These are phyloP conservation scores for Hsuehochloa calcarea DNA, from an alignment of 176 grass and related monocot genomes.

Conservation along the genomic window DNA sequence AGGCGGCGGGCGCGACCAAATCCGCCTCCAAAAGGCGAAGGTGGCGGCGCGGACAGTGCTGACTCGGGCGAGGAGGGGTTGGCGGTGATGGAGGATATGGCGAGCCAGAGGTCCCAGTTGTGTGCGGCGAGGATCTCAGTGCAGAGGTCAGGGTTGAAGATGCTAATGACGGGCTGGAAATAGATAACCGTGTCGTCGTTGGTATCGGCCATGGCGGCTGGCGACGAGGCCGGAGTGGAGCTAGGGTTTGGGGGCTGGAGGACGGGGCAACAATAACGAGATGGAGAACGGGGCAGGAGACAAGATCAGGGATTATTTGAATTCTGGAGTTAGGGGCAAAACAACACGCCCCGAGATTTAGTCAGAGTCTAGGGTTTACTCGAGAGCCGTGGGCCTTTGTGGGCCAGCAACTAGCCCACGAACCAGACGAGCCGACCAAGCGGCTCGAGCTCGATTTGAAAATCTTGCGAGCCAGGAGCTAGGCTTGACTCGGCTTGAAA, in stretches of 20 bases:
- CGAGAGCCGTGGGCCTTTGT: too few relatives aligned
- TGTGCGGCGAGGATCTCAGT: slow-evolving; percentile 86
- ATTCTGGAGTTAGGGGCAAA: too few relatives aligned
- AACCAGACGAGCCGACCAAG: too few relatives aligned
- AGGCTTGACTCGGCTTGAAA: too few relatives aligned
- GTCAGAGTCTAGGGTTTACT: too few relatives aligned
- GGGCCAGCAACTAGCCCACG: too few relatives aligned
- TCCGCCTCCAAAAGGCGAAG: slow-evolving; percentile 6
- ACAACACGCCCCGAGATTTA: too few relatives aligned
- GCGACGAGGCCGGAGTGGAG: background rate
- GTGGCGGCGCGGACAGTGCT: slow-evolving; percentile 8
- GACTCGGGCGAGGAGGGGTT: slow-evolving; percentile 31
- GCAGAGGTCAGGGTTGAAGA: slow-evolving; percentile 83
- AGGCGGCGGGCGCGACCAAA: slow-evolving; percentile 7
- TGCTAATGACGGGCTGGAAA: slow-evolving; percentile 89
- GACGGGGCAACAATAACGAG: background rate
- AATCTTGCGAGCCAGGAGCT: too few relatives aligned
- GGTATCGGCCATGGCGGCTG: slow-evolving; percentile 67
- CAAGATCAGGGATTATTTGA: too few relatives aligned
- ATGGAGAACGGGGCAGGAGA: too few relatives aligned
- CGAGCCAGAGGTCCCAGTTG: slow-evolving; percentile 94
- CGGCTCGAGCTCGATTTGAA: too few relatives aligned
- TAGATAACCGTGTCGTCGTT: slow-evolving; percentile 75
- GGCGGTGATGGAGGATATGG: slow-evolving; percentile 71
- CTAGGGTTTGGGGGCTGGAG: slow-evolving; percentile 51